A percentile compares a stretch with the other conserved stretches of the same genome.
Evolutionary conservation across 2,329 filamentous ascomycete genomes (phyloP).

Genomic region (Metarhizium robertsii): DNA sequence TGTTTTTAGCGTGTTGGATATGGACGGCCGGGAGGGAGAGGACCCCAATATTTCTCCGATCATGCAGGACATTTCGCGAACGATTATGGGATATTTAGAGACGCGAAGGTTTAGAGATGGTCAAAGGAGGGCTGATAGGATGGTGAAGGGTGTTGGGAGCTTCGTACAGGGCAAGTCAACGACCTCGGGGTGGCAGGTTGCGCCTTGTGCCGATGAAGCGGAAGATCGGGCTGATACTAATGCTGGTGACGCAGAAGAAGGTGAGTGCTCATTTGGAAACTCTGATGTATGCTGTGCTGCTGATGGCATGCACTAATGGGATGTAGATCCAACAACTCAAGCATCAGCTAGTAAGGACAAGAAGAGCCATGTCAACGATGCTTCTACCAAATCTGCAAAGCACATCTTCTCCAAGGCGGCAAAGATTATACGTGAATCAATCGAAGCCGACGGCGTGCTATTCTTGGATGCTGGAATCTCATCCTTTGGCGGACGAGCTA

Average conservation of each 20-base stretch:
- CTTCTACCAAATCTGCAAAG: slow-evolving; percentile 1
- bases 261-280: not conserved
- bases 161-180: slow-evolving; percentile 26
- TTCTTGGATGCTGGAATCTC: slow-evolving; percentile 25
- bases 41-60: slow-evolving; percentile 15
- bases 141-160: slow-evolving; percentile 25
- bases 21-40: slow-evolving; percentile 9
- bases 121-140: slow-evolving; percentile 23
- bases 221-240: not conserved
- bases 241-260: not conserved
- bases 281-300: not conserved
- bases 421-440: slow-evolving; percentile 30
- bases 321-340: not conserved
- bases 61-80: slow-evolving; percentile 18
- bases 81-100: slow-evolving; percentile 28
- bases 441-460: slow-evolving; percentile 29
- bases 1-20: slow-evolving; percentile 24
- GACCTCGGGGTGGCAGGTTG: slow-evolving; percentile 15
- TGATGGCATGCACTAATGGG: not conserved
- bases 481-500: slow-evolving; percentile 9
- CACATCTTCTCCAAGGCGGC: slow-evolving; percentile 34
- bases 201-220: not conserved
- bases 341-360: not conserved
- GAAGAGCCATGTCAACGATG: not conserved
- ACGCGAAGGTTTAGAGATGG: slow-evolving; percentile 15